Evolutionary conservation across 2,329 filamentous ascomycete species (phyloP), one percentile per base, ranked within the genome.

Genomic region (Ascocoryne sarcoides): DNA sequence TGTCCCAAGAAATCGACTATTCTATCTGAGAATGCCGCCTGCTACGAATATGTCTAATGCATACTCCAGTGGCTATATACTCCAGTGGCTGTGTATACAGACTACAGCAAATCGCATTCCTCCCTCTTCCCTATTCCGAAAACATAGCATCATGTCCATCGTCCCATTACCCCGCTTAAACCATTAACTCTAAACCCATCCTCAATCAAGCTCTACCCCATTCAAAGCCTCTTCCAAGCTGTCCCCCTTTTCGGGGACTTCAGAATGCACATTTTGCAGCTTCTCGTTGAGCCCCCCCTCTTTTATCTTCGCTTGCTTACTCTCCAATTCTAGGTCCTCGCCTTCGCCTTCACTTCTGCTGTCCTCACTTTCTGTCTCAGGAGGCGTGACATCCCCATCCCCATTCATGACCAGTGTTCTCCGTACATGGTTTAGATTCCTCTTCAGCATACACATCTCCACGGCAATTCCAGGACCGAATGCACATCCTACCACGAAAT

Each of bases 401-500:
- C 58, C 56, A n/a, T 32, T 40, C 8, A 26, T 37, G 5, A 50
- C 43, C 14, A 52, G 33, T 8, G 42, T 44, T 31, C 52, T 35
- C 36, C 41, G 47, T 5, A 54, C 54, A 44, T 56, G 55, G 3
- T 36, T 43, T 23, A 61, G 12, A 46, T 61, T 61, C 28, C 57
- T 42, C 47, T 70, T 78, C 51, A 84, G 58, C 62, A 83, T 67
- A 55, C 75, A 79, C 72, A 80, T 80, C 62, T 84, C 80, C 20
- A 84, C 70, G 4, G 73, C 60, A 48, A 85, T 76, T 0, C 81
- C 81, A 0, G 81, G 81, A 0, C 81, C 81, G 54, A 85, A 85
- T 2, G 79, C 80, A 48, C 77, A 80, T 1, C 75, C 79, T 1
- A 84, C 69, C 4, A 85, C 69, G 42, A 76, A 73, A 34, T 82